These are phyloP conservation scores for Alternaria postmessia DNA, from an alignment of 2,329 filamentous ascomycete species.

Conservation along the genomic window DNA sequence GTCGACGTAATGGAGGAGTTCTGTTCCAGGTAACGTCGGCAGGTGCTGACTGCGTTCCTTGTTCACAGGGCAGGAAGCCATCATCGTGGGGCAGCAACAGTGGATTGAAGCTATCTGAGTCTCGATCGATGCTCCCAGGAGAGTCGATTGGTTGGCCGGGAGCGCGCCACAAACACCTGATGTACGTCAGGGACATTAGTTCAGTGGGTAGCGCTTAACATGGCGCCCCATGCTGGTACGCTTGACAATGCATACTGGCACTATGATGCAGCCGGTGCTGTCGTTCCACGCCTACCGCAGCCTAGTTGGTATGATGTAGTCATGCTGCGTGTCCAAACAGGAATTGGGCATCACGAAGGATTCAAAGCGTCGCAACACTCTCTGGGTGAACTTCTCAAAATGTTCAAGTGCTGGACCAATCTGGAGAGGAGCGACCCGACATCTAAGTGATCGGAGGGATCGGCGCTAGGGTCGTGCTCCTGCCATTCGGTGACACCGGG, in stretches of 20 bases:
- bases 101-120: slow-evolving; percentile 5
- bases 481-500: slow-evolving; percentile 4
- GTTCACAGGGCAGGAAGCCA: not conserved
- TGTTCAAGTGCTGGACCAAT: not conserved
- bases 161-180: slow-evolving; percentile 9
- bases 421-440: not conserved
- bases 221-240: slow-evolving; percentile 14
- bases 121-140: slow-evolving; percentile 14
- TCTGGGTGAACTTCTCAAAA: not conserved
- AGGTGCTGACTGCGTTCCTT: slow-evolving; percentile 1
- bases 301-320: slow-evolving; percentile 13
- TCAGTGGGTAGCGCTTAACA: slow-evolving; percentile 22
- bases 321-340: slow-evolving; percentile 14
- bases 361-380: not conserved
- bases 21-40: slow-evolving; percentile 5
- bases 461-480: slow-evolving; percentile 26
- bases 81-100: slow-evolving; percentile 12
- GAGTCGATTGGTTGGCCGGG: slow-evolving; percentile 9
- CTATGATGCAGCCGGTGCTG: slow-evolving; percentile 15
- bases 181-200: slow-evolving; percentile 25
- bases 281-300: slow-evolving; percentile 14
- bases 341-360: slow-evolving; percentile 3
- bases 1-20: slow-evolving; percentile 36
- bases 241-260: slow-evolving; percentile 24
- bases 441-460: slow-evolving; percentile 13